Percentiles rank a stretch among this genome's conserved stretches.
Evolutionary conservation across 2,329 filamentous ascomycete species (phyloP).

Genomic region (Colletotrichum chlorophyti): DNA sequence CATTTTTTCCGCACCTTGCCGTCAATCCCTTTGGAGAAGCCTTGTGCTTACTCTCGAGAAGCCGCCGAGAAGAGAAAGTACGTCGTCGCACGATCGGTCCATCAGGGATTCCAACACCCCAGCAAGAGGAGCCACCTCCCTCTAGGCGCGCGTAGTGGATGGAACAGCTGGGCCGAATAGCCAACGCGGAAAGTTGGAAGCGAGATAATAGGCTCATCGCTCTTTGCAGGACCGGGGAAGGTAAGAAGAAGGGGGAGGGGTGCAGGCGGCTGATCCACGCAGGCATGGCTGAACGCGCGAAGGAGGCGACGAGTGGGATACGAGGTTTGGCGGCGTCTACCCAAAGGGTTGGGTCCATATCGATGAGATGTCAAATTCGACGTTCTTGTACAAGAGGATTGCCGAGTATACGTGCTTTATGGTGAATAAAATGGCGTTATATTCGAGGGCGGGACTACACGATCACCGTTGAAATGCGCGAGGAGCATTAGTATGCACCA

Average conservation of each 20-base stretch:
- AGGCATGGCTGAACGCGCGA: conserved; percentile 14
- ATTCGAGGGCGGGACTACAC: not conserved
- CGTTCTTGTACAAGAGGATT: not conserved
- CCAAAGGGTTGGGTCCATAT: not conserved
- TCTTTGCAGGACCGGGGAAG: not conserved
- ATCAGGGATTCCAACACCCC: too few species aligned
- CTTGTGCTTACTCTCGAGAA: too few species aligned
- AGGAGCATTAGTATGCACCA: not conserved
- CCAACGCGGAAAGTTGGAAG: too few species aligned
- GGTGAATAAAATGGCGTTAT: too few species aligned
- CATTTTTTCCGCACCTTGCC: conserved; percentile 7
- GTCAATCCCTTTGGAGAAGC: too few species aligned
- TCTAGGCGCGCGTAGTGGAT: too few species aligned
- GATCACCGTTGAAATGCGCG: not conserved
- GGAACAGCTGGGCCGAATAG: too few species aligned
- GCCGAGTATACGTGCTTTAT: too few species aligned
- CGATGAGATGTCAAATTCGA: conserved; percentile 5
- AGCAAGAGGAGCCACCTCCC: too few species aligned
- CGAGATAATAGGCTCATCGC: not conserved
- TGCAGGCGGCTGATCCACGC: conserved; percentile 14
- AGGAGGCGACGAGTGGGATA: conserved; percentile 12
- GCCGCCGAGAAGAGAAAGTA: not conserved
- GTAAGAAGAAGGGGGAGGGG: too few species aligned
- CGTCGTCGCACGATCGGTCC: not conserved
- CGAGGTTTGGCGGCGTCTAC: not conserved